Conservation (phyloP, 495 filamentous ascomycete genomes). For the Collariella sp. region DNA sequence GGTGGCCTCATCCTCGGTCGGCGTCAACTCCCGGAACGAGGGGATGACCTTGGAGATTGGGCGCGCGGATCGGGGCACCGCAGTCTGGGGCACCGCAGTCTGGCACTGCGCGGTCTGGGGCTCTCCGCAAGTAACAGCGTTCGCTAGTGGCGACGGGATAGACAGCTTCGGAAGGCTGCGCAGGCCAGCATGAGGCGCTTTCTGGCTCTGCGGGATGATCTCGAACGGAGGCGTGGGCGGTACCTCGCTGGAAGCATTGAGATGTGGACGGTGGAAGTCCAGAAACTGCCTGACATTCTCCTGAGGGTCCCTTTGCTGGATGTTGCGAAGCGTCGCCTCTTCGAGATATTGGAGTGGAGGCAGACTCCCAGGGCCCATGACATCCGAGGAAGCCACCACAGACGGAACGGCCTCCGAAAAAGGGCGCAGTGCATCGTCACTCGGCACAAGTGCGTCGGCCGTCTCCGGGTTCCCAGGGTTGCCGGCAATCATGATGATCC, state of each 20-base stretch:
- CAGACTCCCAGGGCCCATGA: slow-evolving; percentile 58
- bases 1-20: slow-evolving; percentile 41
- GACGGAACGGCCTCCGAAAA: slow-evolving; percentile 63
- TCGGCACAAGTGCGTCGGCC: slow-evolving; percentile 39
- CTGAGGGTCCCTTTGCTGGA: slow-evolving; percentile 69
- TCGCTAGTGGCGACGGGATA: slow-evolving; percentile 35
- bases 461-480: slow-evolving; percentile 62
- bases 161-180: slow-evolving; percentile 50
- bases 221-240: slow-evolving; percentile 50
- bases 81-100: slow-evolving; percentile 21
- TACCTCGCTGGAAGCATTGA: slow-evolving; percentile 43
- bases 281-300: slow-evolving; percentile 89
- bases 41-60: slow-evolving; percentile 30
- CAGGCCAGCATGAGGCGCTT: slow-evolving; percentile 40
- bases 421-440: slow-evolving; percentile 43
- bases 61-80: slow-evolving; percentile 21
- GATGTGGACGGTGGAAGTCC: slow-evolving; percentile 58
- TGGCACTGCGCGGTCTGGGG: slow-evolving; percentile 22
- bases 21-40: slow-evolving; percentile 46
- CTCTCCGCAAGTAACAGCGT: slow-evolving; percentile 8
- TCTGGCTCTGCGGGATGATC: slow-evolving; percentile 28
- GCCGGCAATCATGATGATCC: slow-evolving; percentile 56
- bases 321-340: slow-evolving; percentile 55
- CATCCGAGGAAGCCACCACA: slow-evolving; percentile 81
- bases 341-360: slow-evolving; percentile 59